Percentiles rank a stretch among this genome's conserved stretches.
Conservation (phyloP, 2,329 filamentous ascomycete species). For the Talaromyces sp. region DNA sequence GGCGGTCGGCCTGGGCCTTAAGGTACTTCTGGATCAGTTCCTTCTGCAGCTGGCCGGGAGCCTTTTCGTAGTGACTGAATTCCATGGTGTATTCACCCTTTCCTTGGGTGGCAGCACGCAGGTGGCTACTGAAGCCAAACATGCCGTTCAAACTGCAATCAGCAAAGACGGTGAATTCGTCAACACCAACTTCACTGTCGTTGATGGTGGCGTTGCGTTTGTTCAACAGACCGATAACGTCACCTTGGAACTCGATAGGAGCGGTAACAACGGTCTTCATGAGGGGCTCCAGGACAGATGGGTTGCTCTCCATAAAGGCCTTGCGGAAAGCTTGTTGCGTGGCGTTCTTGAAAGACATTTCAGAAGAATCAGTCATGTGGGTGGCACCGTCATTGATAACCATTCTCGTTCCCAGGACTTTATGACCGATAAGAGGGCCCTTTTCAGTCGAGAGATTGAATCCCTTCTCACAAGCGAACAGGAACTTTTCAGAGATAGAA, state of each 20-base stretch:
- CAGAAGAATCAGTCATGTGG: slow-evolving; percentile 95
- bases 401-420: slow-evolving; percentile 84
- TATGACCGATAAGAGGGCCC: slow-evolving; percentile 88
- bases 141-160: slow-evolving; percentile 94
- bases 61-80: slow-evolving; percentile 90
- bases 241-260: slow-evolving; percentile 95
- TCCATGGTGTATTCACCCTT: slow-evolving; percentile 99
- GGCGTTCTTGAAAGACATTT: slow-evolving; percentile 91
- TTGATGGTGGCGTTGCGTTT: slow-evolving; percentile 94
- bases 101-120: slow-evolving; percentile 90
- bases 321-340: slow-evolving; percentile 97
- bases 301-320: slow-evolving; percentile 74
- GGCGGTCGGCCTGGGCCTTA: slow-evolving; percentile 61
- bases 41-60: slow-evolving; percentile 82
- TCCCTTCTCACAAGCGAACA: slow-evolving; percentile 91
- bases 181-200: slow-evolving; percentile 87
- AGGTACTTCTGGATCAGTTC: slow-evolving; percentile 64
- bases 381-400: slow-evolving; percentile 93
- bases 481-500: slow-evolving; percentile 89
- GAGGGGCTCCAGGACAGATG: slow-evolving; percentile 84
- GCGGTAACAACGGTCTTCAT: slow-evolving; percentile 99
- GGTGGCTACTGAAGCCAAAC: slow-evolving; percentile 92
- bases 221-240: slow-evolving; percentile 89
- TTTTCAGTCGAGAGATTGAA: slow-evolving; percentile 78
- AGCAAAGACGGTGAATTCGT: slow-evolving; percentile 88